These are phyloP conservation scores for Lactifluus hygrophoroides DNA, from an alignment of 768 basidiomycete species.

Conservation along the genomic window DNA sequence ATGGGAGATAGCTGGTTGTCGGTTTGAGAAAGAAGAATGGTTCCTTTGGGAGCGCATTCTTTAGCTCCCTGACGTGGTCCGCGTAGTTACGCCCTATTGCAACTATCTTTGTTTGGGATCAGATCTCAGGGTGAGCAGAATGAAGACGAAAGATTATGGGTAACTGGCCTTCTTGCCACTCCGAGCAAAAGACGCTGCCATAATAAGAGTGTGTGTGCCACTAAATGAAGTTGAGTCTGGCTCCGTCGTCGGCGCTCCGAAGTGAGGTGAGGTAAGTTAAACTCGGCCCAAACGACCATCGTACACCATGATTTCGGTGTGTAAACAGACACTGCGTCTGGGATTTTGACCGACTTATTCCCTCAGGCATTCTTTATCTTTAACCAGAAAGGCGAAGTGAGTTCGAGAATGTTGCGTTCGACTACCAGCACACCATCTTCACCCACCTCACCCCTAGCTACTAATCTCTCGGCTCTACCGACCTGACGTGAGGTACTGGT, in stretches of 20 bases:
- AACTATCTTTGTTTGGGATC: conserved; percentile 52
- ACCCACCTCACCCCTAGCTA: conserved; percentile 44
- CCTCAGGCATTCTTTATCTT: conserved; percentile 94
- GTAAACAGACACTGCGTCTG: not conserved
- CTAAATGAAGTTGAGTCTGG: not conserved
- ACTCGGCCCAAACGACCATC: not conserved
- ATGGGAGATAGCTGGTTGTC: conserved; percentile 75
- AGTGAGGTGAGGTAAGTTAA: not conserved
- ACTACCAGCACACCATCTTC: not conserved
- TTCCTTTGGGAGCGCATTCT: conserved; percentile 81
- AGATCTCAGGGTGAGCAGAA: conserved; percentile 14
- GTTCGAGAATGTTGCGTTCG: not conserved
- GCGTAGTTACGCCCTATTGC: conserved; percentile 94
- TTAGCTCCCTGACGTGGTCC: conserved; percentile 86
- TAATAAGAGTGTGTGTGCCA: not conserved
- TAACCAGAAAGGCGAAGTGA: conserved; percentile 98
- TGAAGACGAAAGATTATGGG: not conserved
- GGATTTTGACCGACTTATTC: not conserved
- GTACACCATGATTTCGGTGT: conserved; percentile 17
- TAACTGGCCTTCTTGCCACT: conserved; percentile 16
- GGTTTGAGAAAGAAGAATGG: conserved; percentile 99
- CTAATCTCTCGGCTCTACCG: conserved; percentile 94
- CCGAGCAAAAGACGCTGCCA: conserved; percentile 14
- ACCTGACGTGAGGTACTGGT: conserved; percentile 83
- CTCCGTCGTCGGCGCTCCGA: not conserved